Conservation (phyloP, 495 filamentous ascomycete genomes). For the Aspergillus heteromorphus region DNA sequence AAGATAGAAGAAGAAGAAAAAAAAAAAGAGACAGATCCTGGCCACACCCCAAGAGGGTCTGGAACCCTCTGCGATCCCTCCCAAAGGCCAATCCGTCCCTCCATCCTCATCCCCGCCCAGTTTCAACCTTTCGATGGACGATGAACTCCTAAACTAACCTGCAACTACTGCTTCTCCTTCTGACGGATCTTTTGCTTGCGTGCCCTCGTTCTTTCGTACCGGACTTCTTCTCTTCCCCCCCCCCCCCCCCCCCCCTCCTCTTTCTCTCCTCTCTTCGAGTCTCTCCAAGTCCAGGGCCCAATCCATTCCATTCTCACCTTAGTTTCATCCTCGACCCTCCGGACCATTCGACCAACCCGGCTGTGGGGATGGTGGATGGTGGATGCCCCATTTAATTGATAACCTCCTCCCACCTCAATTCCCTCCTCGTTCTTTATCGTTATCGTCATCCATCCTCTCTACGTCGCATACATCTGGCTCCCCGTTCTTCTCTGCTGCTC, state of each 20-base stretch:
- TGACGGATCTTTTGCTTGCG: conserved; percentile 14
- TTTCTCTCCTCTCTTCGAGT: too few relatives aligned
- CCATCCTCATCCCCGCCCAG: conserved; percentile 8
- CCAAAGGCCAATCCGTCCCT: background rate
- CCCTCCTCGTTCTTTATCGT: conserved; percentile 9
- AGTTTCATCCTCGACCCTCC: conserved; percentile 6
- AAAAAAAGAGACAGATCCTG: conserved; percentile 3
- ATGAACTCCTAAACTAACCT: conserved; percentile 5
- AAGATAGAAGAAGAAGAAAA: conserved; percentile 1
- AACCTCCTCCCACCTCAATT: background rate
- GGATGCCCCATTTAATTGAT: conserved; percentile 10
- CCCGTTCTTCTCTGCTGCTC: background rate
- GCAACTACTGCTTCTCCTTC: conserved; percentile 6
- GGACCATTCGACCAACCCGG: conserved; percentile 7
- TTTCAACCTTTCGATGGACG: conserved; percentile 9
- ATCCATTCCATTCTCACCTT: conserved; percentile 2
- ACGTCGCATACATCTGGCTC: background rate
- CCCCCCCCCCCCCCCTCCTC: too few relatives aligned
- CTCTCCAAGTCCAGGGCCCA: too few relatives aligned
- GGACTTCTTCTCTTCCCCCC: background rate
- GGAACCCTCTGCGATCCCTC: conserved; percentile 4
- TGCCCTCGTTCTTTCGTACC: conserved; percentile 3
- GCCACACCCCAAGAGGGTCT: conserved; percentile 7
- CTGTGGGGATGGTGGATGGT: conserved; percentile 12
- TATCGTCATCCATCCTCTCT: background rate